Conservation (phyloP, 179 eudicot species). For the Carnegiea gigantea region DNA sequence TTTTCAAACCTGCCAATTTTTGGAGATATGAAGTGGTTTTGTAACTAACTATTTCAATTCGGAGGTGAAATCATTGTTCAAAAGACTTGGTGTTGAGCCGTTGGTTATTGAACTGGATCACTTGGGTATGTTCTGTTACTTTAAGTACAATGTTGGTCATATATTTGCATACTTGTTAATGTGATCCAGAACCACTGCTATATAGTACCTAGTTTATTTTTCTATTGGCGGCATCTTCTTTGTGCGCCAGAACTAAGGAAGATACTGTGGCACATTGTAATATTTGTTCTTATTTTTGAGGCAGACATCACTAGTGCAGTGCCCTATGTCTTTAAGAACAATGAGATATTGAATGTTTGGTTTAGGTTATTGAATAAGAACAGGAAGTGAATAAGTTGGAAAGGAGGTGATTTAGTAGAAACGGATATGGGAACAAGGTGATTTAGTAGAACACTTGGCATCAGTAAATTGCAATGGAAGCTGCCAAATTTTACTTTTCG, state of each 20-base stretch:
- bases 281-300: no score
- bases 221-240: not conserved
- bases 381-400: not conserved
- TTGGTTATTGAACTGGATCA: conserved; percentile 82
- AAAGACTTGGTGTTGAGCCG: conserved; percentile 78
- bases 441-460: not conserved
- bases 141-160: not conserved
- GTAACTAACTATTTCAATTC: conserved; percentile 13
- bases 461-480: not conserved
- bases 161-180: not conserved
- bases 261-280: not conserved
- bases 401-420: not conserved
- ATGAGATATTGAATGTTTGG: not conserved
- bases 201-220: not conserved
- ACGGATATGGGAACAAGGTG: not conserved
- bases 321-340: not conserved
- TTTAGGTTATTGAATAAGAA: conserved; percentile 4
- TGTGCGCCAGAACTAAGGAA: not conserved
- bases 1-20: conserved; percentile 6
- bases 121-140: conserved; percentile 53
- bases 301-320: no score
- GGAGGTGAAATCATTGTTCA: conserved; percentile 85
- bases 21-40: conserved; percentile 11
- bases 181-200: not conserved
- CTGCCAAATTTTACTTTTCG: not conserved